phyloP scores from a whole-genome alignment of 1,139 yeast genomes.

The Yamadazyma taylorii region DNA sequence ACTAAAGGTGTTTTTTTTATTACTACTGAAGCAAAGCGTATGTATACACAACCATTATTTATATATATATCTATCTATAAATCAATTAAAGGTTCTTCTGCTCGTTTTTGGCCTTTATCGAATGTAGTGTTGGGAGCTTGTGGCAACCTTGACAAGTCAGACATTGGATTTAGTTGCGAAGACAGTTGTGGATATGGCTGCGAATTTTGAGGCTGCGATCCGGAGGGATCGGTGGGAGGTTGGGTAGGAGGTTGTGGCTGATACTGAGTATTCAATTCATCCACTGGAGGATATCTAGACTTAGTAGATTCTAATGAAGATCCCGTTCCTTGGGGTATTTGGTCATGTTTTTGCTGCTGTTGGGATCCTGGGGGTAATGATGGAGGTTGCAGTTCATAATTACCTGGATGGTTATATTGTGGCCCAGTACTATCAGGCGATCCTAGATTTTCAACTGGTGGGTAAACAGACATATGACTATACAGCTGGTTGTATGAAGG shows the following conservation, averaged over 20 bases:
- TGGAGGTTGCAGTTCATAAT: not conserved
- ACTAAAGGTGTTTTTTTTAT: too few relatives aligned
- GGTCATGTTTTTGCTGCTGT: too few relatives aligned
- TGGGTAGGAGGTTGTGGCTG: slow-evolving; percentile 8
- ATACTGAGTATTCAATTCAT: slow-evolving; percentile 11
- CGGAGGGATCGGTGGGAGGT: not conserved
- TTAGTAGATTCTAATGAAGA: slow-evolving; percentile 14
- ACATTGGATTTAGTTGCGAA: slow-evolving; percentile 1
- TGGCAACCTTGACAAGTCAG: not conserved
- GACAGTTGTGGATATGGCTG: not conserved
- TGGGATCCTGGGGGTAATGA: too few relatives aligned
- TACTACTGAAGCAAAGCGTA: not conserved
- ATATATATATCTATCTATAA: slow-evolving; percentile 16
- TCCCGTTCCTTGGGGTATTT: slow-evolving; percentile 9
- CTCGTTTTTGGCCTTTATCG: slow-evolving; percentile 9
- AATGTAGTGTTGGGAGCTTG: not conserved
- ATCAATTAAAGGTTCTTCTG: slow-evolving; percentile 39
- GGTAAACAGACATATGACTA: slow-evolving; percentile 11
- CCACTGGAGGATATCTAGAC: slow-evolving; percentile 17
- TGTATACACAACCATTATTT: not conserved
- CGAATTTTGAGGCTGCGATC: not conserved
- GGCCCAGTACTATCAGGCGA: not conserved
- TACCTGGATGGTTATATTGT: not conserved
- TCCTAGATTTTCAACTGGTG: slow-evolving; percentile 9
- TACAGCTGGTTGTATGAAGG: slow-evolving; percentile 1